Evolutionary conservation across 768 basidiomycete genomes (phyloP), one percentile per base, ranked within the genome.

Genomic region (Naganishia randhawae): DNA sequence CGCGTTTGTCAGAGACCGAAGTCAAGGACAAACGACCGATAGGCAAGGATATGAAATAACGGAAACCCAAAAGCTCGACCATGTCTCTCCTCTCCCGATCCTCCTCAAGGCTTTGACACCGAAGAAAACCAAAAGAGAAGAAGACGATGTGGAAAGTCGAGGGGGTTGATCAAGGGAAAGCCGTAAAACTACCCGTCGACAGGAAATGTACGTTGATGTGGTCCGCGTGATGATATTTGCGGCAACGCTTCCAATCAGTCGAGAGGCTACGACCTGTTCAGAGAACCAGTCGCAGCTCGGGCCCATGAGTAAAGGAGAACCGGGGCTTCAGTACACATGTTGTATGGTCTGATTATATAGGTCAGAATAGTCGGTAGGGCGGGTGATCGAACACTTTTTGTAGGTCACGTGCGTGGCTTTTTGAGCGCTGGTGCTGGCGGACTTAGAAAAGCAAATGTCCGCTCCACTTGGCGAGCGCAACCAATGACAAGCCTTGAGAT

Each of bases 1-100:
- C 50, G 39, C 33, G 41, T 45, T 16, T 52, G 27, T 19, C 33
- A 29, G 42, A 10, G n/a, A 50, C 31, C 14, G 35, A 57, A 35
- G 19, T 29, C n/a, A 25, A 53, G 10, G 5, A 17, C 13, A 25
- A 29, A 61, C 37, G 57, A 42, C 57, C 37, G 27, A 35, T 69
- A 63, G 62, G 64, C 69, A 69, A 69, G 69, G 69, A 69, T 69
- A 69, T 69, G 69, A 69, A 69, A 69, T 69, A 69, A 69, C 64
- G 63, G 69, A 69, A 65, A 53, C 69, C 69, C 64, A 67, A 42
- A 67, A 39, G 55, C 66, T 67, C 66, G 29, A 55, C 54, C 51
- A 31, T 48, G 42, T 54, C 52, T 13, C 51, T 32, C 32, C 45
- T 52, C 68, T 13, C 37, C 50, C 63, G 9, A 45, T 42, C 32